Conservation (phyloP, 192 early-diverging fungal species). For the Cetraspora pellucida region DNA sequence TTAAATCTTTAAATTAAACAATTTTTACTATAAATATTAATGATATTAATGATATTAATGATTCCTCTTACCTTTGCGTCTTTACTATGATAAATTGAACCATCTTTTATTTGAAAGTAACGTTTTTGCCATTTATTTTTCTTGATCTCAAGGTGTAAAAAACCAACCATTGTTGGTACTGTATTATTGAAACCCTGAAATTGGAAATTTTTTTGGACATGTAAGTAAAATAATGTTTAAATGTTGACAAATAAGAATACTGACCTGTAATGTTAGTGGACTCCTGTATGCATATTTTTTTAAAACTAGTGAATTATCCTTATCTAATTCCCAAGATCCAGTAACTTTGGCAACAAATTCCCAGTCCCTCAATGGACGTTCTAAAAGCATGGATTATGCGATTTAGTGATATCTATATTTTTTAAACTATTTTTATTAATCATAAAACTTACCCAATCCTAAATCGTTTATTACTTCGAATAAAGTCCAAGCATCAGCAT, state of each 20-base stretch:
- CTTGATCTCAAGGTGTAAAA: conserved; percentile 75
- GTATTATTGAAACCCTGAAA: conserved; percentile 30
- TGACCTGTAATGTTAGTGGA: conserved; percentile 55
- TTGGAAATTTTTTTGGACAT: neutral
- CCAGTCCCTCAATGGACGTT: conserved; percentile 90
- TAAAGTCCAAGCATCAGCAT: conserved; percentile 75
- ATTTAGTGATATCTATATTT: neutral
- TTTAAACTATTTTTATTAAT: neutral
- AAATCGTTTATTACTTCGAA: conserved; percentile 90
- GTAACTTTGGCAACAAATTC: conserved; percentile 85
- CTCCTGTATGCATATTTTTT: conserved; percentile 73
- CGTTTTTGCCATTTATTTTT: conserved; percentile 85
- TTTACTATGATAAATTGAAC: conserved; percentile 64
- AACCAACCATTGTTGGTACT: conserved; percentile 39
- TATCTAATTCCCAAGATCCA: conserved; percentile 80
- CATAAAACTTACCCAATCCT: conserved; percentile 59
- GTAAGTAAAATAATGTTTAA: neutral
- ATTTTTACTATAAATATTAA: neutral
- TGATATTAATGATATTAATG: neutral
- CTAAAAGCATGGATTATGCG: conserved; percentile 37
- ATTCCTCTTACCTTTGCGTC: conserved; percentile 42
- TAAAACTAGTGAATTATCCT: conserved; percentile 74
- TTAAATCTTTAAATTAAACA: neutral
- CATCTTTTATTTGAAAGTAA: conserved; percentile 71
- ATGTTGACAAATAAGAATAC: neutral